A percentile compares a stretch with the other conserved stretches of the same genome.
These are phyloP conservation scores for Simmondsia chinensis DNA, from an alignment of 148 eudicot genomes.

Conservation along the genomic window DNA sequence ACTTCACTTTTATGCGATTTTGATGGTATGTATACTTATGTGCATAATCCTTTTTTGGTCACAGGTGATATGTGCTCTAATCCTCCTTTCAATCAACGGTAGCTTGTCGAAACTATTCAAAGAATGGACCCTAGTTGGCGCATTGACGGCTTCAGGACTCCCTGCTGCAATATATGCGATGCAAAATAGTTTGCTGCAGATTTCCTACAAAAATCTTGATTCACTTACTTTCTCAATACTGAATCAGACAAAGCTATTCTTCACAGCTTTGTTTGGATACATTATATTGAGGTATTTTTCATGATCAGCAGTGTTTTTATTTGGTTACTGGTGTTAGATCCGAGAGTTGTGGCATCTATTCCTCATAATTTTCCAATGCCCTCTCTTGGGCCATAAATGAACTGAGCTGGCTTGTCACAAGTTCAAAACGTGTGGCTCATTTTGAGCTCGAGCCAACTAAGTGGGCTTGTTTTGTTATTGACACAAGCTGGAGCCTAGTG, in stretches of 20 bases:
- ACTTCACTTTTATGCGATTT: background rate
- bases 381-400: too few relatives aligned
- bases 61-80: conserved; percentile 71
- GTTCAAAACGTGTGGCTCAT: too few relatives aligned
- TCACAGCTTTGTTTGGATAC: conserved; percentile 84
- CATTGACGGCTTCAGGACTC: conserved; percentile 80
- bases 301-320: background rate
- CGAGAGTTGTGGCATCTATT: too few relatives aligned
- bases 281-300: conserved; percentile 61
- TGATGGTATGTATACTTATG: background rate
- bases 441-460: too few relatives aligned
- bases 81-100: conserved; percentile 67
- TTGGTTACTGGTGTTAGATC: background rate
- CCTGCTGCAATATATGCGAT: conserved; percentile 96
- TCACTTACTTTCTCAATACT: conserved; percentile 92
- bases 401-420: too few relatives aligned
- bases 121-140: conserved; percentile 77
- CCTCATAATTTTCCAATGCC: too few relatives aligned
- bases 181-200: conserved; percentile 94
- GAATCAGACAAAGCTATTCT: conserved; percentile 89
- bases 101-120: conserved; percentile 51
- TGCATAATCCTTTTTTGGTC: background rate
- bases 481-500: too few relatives aligned
- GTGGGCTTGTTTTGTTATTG: too few relatives aligned
- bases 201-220: conserved; percentile 90